Percentiles rank a stretch among this genome's conserved stretches.
These are phyloP conservation scores for Pelargonium myrrhifolium DNA, from an alignment of 441 rosid species.

Conservation along the genomic window DNA sequence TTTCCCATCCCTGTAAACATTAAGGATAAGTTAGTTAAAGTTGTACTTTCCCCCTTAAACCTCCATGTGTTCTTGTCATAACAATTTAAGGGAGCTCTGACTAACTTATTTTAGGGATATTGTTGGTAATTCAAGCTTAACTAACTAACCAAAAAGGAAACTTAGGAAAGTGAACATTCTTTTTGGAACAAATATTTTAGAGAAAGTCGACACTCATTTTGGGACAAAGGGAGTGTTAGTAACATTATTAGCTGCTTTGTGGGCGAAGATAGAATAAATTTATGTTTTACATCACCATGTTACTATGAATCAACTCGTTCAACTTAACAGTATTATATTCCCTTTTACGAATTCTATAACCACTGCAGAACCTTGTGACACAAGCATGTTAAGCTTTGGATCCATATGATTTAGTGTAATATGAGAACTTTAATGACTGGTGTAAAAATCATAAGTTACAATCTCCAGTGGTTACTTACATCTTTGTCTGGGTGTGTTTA, in stretches of 20 bases:
- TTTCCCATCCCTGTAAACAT: too few relatives aligned
- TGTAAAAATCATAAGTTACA: not conserved
- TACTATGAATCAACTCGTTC: not conserved
- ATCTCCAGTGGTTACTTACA: not conserved
- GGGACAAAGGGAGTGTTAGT: not conserved
- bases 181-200: too few relatives aligned
- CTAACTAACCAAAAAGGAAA: too few relatives aligned
- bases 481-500: not conserved
- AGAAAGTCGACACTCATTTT: too few relatives aligned
- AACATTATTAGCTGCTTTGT: not conserved
- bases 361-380: not conserved
- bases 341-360: not conserved
- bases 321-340: not conserved
- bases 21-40: too few relatives aligned
- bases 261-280: not conserved
- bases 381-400: not conserved
- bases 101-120: too few relatives aligned
- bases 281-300: not conserved
- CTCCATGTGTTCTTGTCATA: too few relatives aligned
- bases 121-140: too few relatives aligned
- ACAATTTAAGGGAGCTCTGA: too few relatives aligned
- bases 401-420: not conserved
- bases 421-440: not conserved
- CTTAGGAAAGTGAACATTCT: too few relatives aligned
- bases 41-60: too few relatives aligned